Evolutionary conservation across 2,329 filamentous ascomycete species (phyloP).

Genomic region (Monilinia laxa): DNA sequence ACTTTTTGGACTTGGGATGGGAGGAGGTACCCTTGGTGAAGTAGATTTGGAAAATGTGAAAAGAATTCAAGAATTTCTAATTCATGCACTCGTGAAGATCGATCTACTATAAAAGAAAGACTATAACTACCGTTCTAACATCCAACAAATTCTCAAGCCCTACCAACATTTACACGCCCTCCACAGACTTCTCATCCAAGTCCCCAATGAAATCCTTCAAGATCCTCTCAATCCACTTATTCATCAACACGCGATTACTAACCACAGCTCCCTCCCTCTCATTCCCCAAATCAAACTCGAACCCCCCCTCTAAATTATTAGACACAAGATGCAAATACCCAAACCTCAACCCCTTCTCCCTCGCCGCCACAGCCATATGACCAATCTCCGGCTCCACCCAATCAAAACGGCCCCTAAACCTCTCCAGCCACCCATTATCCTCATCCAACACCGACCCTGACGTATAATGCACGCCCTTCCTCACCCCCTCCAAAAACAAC

Average conservation of each 20-base stretch:
- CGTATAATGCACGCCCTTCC: neutral
- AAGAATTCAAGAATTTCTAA: neutral
- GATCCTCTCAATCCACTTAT: neutral
- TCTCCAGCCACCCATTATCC: neutral
- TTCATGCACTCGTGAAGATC: no score
- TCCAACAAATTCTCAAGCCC: neutral
- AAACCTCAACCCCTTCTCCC: neutral
- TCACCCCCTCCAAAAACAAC: neutral
- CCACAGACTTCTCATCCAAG: neutral
- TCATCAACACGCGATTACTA: neutral
- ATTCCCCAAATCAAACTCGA: conserved; percentile 12
- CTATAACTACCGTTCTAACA: neutral
- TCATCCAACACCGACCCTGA: conserved; percentile 10
- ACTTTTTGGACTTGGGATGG: conserved; percentile 17
- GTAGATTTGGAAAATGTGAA: neutral
- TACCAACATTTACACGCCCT: neutral
- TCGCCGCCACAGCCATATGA: conserved; percentile 11
- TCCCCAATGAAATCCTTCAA: neutral
- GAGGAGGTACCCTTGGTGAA: conserved; percentile 6
- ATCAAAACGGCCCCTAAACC: neutral
- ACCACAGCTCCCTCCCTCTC: conserved; percentile 2
- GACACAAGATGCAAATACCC: conserved; percentile 9
- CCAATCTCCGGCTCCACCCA: conserved; percentile 13
- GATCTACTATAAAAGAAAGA: neutral
- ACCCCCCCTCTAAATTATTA: neutral